These are phyloP conservation scores for Fusarium sp. DNA, from an alignment of 2,329 filamentous ascomycete genomes.

Conservation along the genomic window DNA sequence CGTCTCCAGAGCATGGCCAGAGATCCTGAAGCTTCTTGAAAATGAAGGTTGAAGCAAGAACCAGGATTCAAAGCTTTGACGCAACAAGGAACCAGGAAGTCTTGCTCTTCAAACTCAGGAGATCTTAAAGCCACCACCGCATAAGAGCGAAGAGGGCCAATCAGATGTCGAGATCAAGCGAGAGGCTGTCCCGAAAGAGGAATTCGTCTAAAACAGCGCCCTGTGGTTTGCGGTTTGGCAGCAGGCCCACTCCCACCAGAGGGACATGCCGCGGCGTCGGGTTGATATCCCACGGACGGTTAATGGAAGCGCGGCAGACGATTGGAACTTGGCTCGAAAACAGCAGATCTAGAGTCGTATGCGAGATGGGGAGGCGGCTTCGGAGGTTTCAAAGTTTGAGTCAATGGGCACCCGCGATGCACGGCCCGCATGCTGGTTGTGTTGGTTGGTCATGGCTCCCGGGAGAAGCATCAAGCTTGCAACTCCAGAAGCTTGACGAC, in stretches of 20 bases:
- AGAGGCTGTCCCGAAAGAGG: slow-evolving; percentile 37
- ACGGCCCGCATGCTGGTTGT: slow-evolving; percentile 33
- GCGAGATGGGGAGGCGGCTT: slow-evolving; percentile 24
- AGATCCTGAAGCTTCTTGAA: neutral
- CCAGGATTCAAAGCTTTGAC: slow-evolving; percentile 11
- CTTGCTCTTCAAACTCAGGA: neutral
- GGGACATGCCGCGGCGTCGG: slow-evolving; percentile 5
- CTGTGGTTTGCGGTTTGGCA: slow-evolving; percentile 37
- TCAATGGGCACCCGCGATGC: slow-evolving; percentile 21
- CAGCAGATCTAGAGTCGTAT: slow-evolving; percentile 32
- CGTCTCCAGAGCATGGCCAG: neutral
- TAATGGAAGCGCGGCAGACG: slow-evolving; percentile 13
- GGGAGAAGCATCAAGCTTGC: slow-evolving; percentile 20
- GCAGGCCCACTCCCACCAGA: slow-evolving; percentile 25
- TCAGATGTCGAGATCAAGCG: slow-evolving; percentile 17
- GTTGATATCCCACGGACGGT: slow-evolving; percentile 25
- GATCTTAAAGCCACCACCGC: slow-evolving; percentile 3
- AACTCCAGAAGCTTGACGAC: slow-evolving; percentile 13
- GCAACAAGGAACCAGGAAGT: slow-evolving; percentile 7
- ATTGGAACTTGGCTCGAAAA: neutral
- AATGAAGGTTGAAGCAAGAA: slow-evolving; percentile 1
- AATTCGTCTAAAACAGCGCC: slow-evolving; percentile 40
- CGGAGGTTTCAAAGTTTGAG: slow-evolving; percentile 18
- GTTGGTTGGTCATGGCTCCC: slow-evolving; percentile 3
- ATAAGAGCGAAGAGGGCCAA: slow-evolving; percentile 24